Evolutionary conservation across 768 basidiomycete genomes (phyloP).

Genomic region (Tulasnella sp.): DNA sequence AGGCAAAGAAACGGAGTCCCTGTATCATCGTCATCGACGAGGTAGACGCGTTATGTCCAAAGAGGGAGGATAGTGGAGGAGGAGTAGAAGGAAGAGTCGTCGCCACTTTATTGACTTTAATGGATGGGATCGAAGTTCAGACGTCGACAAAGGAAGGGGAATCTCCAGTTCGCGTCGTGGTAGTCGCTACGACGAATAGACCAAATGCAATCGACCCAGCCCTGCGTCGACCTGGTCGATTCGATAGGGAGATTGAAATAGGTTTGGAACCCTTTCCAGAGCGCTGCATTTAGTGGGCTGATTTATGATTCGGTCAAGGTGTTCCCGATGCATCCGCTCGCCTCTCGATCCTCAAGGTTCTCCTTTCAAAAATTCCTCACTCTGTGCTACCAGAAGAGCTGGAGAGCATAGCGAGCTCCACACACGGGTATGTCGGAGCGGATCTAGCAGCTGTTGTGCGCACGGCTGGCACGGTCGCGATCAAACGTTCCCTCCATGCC

Average conservation of each 20-base stretch:
- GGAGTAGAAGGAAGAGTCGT: slow-evolving; percentile 95
- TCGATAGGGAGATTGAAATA: slow-evolving; percentile 94
- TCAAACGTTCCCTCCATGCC: slow-evolving; percentile 49
- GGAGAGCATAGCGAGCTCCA: slow-evolving; percentile 56
- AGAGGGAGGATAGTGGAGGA: slow-evolving; percentile 78
- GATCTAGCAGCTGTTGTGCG: slow-evolving; percentile 88
- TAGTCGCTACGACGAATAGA: slow-evolving; percentile 92
- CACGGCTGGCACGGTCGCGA: slow-evolving; percentile 84
- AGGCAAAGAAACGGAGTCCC: slow-evolving; percentile 72
- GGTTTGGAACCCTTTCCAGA: slow-evolving; percentile 39
- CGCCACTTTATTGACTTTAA: slow-evolving; percentile 84
- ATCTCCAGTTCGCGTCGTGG: slow-evolving; percentile 55
- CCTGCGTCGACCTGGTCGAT: slow-evolving; percentile 77
- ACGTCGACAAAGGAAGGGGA: slow-evolving; percentile 47
- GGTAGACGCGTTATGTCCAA: slow-evolving; percentile 88
- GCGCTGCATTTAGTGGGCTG: background rate
- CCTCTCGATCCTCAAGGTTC: slow-evolving; percentile 74
- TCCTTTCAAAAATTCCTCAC: slow-evolving; percentile 76
- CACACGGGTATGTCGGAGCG: slow-evolving; percentile 96
- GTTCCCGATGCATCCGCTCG: slow-evolving; percentile 84
- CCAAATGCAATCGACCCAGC: slow-evolving; percentile 96
- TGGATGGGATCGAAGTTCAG: slow-evolving; percentile 63
- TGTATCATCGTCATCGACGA: slow-evolving; percentile 95
- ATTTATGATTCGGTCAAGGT: slow-evolving; percentile 40
- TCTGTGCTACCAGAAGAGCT: slow-evolving; percentile 54